Base-by-base conservation (phyloP, 2,329 filamentous ascomycete species). In the Colletotrichum orbiculare region DNA sequence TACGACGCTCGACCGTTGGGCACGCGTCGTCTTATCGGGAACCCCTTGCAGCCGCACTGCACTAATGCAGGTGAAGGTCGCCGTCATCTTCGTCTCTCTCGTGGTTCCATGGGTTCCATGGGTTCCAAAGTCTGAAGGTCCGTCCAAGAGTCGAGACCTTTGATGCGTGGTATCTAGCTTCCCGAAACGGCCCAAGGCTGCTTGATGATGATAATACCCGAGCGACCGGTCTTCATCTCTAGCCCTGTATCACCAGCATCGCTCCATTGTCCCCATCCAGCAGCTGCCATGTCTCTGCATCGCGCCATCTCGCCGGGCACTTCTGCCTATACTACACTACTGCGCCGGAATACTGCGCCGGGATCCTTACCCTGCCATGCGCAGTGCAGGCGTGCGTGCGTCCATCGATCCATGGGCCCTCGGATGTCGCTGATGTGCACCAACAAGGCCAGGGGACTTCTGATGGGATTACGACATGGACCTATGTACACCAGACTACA, bases 1-100 rank as follows among this genome's bases (percentile, higher is more conserved):
- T 34, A 43, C 52, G 25, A 41, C 47, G 13, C 7, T 48, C 35
- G 34, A 43, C 57, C 56, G 45, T 45, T 49, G 49, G 35, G 41
- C 54, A 41, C 55, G 9, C 58, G n/a, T 59, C 10, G 9, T 13
- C 57, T 65, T 65, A 56, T 65, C 62, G 52, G 50, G 17, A 37
- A 35, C 46, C 62, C 62, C 62, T 65, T 52, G 62, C 58, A 65
- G 46, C 46, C 15, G 37, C 62, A 57, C 62, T 57, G 37, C 62
- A 57, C 62, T 57, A 62, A 62, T 56, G 62, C 62, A 65, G 52
- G 46, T 50, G 42, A 62, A 48, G n/a, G 52, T 43, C 50, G 58
- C 58, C 52, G 41, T 56, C 57, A 56, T 55, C 57, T 53, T 59
- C 37, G 9, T 25, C n/a, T 12, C 37, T 52, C 33, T 13, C 34